phyloP scores from a whole-genome alignment of 768 basidiomycete genomes.

The Podaxis sp. region DNA sequence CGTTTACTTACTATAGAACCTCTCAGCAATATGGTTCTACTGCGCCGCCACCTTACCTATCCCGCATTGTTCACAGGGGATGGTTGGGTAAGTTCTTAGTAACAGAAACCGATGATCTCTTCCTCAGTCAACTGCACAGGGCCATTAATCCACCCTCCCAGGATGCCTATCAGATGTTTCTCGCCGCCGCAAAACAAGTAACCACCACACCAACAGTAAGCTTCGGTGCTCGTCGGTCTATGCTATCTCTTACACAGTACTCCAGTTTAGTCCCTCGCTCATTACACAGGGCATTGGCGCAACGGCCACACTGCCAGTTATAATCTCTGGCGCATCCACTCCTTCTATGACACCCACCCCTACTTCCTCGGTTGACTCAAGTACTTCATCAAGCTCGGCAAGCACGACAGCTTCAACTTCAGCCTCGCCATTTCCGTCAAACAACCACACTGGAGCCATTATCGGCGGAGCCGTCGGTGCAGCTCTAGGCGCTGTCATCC shows the following conservation, averaged over 20 bases:
- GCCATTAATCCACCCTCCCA: constrained; percentile 33
- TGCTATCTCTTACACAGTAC: background rate
- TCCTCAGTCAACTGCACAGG: constrained; percentile 14
- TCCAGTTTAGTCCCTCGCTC: constrained; percentile 21
- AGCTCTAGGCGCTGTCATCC: constrained; percentile 10
- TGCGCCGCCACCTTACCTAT: constrained; percentile 29
- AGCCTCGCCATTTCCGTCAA: constrained; percentile 6
- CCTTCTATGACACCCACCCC: constrained; percentile 12
- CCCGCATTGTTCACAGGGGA: constrained; percentile 33
- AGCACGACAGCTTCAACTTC: constrained; percentile 10
- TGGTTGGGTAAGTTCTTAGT: constrained; percentile 31
- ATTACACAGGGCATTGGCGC: constrained; percentile 29
- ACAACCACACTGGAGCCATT: constrained; percentile 11
- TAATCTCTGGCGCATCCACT: background rate
- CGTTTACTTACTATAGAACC: background rate
- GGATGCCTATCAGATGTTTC: constrained; percentile 18
- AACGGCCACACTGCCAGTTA: constrained; percentile 22
- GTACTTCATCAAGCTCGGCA: constrained; percentile 3
- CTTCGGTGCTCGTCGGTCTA: background rate
- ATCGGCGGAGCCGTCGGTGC: constrained; percentile 19
- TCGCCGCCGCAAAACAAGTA: constrained; percentile 24
- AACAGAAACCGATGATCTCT: background rate
- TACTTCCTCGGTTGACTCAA: background rate
- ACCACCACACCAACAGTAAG: constrained; percentile 22
- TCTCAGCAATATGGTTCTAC: constrained; percentile 32